Base-by-base conservation (phyloP, 495 filamentous ascomycete species). In the Xylaria palmicola region DNA sequence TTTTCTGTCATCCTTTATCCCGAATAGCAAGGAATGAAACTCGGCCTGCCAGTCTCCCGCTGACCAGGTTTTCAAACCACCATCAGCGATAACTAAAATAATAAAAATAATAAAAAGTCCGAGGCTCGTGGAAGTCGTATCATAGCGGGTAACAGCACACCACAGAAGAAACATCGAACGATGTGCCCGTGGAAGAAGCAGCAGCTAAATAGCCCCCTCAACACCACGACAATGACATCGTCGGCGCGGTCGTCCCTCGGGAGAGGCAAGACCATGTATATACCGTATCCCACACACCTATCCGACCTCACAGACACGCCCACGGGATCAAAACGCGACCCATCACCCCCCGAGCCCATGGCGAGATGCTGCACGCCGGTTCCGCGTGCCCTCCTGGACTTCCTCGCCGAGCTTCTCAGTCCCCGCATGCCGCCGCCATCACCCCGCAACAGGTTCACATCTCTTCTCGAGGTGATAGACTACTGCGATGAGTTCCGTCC, bases 401-500 rank as follows among this genome's bases (percentile, higher is more conserved):
- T 22, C 24, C 51, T 54, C 34, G 20, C 15, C 22, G 36, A 22
- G 36, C 7, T 40, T 0, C 22, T 54, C 22, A 27, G 9, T 1
- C 51, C 50, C 3, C 24, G 5, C 0, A 39, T 47, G 56, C 20
- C 56, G 1, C 30, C 49, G 5, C 10, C 32, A 5, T 20, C 26
- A 10, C 20, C n/a, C n/a, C n/a, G n/a, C n/a, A n/a, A n/a, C n/a
- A n/a, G n/a, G 10, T 59, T 59, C 34, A 43, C 24, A 3, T 50
- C 44, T 3, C 36, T 60, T 12, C 48, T 60, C 27, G 58, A 60
- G 1, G 48, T 60, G 20, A 39, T 60, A 48, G 45, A 60, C 19
- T 13, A 60, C 13, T 60, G 58, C 30, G 58, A 60, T 47, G 58
- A 60, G 58, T 60, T 26, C 39, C 48, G n/a, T 20, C 22, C 39